Evolutionary conservation across 257 asterid species (phyloP).

Genomic region (Solanum boliviense): DNA sequence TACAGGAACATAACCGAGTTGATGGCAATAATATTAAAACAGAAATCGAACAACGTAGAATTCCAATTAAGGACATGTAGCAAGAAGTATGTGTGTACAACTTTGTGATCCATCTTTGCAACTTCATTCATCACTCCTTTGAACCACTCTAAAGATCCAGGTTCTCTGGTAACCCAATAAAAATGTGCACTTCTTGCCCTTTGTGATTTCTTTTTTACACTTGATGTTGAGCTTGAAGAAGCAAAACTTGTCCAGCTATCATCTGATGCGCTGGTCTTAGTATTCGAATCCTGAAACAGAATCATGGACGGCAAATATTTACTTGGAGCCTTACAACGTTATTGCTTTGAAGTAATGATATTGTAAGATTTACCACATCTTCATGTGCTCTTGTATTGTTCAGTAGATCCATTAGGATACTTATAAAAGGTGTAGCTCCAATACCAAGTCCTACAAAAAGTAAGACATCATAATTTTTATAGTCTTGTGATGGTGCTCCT

Average conservation of each 20-base stretch:
- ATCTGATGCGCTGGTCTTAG: conserved; percentile 61
- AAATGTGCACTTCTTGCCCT: conserved; percentile 58
- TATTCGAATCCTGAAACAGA: conserved; percentile 43
- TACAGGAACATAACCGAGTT: not conserved
- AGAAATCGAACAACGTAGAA: not conserved
- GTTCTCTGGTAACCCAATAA: conserved; percentile 89
- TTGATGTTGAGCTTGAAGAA: conserved; percentile 38
- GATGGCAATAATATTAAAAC: not conserved
- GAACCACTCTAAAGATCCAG: conserved; percentile 93
- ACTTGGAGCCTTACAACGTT: not conserved
- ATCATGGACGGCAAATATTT: not conserved
- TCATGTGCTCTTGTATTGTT: conserved; percentile 53
- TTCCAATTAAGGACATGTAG: not conserved
- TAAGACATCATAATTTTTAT: conserved; percentile 66
- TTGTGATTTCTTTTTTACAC: conserved; percentile 37
- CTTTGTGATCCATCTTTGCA: conserved; percentile 88
- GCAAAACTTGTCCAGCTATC: conserved; percentile 56
- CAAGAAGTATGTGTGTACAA: conserved; percentile 6
- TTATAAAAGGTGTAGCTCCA: conserved; percentile 88
- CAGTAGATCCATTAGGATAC: conserved; percentile 75
- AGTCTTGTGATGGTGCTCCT: conserved; percentile 91
- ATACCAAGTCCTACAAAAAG: conserved; percentile 88
- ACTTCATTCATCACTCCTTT: conserved; percentile 89
- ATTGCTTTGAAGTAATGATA: not conserved
- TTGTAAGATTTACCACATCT: not conserved